These are phyloP conservation scores for Exophiala phaeomuriformis DNA, from an alignment of 2,329 filamentous ascomycete genomes.

Conservation along the genomic window DNA sequence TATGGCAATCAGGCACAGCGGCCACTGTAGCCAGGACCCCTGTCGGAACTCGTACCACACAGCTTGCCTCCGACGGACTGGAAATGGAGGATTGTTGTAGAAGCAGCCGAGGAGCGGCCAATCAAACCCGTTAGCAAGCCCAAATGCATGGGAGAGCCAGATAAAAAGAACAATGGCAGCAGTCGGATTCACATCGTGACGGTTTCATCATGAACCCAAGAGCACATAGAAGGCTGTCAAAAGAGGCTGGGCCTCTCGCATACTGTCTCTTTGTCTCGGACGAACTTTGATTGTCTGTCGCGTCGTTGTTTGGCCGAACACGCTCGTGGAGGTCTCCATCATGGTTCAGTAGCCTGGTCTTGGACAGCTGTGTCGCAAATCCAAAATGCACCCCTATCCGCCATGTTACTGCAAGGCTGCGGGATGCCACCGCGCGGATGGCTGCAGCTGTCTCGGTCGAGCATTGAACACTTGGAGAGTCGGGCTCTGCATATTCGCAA, in stretches of 20 bases:
- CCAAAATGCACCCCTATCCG: neutral
- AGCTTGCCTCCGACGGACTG: no score
- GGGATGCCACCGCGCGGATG: neutral
- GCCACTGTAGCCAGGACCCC: no score
- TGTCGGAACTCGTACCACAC: no score
- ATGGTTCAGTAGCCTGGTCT: neutral
- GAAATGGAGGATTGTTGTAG: no score
- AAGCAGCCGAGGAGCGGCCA: no score
- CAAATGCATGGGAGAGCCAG: neutral
- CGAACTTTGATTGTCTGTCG: neutral
- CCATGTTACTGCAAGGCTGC: neutral
- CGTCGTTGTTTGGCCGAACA: neutral
- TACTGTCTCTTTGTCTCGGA: neutral
- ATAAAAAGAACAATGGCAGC: neutral
- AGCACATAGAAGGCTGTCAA: neutral
- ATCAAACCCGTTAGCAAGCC: neutral
- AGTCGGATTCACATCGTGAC: conserved; percentile 7
- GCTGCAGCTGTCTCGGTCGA: neutral
- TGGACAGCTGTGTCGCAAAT: neutral
- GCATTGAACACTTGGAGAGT: neutral
- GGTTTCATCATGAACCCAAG: conserved; percentile 4
- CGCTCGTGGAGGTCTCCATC: neutral
- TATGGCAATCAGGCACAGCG: no score
- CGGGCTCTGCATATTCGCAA: neutral
- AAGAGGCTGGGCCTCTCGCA: neutral